Evolutionary conservation across 1,284 basidiomycete genomes (phyloP).

Genomic region (Fomitopsis pinicola): DNA sequence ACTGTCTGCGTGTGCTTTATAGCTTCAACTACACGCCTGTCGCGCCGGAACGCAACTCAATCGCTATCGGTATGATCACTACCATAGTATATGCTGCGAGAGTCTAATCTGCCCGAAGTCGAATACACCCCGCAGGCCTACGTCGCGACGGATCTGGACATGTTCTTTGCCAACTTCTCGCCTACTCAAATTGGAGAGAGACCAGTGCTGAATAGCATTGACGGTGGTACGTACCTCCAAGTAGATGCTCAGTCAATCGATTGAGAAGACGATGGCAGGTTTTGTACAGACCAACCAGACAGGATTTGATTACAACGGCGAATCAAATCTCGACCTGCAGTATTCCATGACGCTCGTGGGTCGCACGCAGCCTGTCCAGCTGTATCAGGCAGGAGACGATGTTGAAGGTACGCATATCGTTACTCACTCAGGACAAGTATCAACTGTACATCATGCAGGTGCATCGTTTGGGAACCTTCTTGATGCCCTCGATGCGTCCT

Average conservation of each 20-base stretch:
- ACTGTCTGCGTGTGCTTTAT: conserved; percentile 12
- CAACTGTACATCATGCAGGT: background rate
- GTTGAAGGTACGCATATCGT: conserved; percentile 14
- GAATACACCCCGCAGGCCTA: conserved; percentile 28
- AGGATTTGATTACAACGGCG: conserved; percentile 38
- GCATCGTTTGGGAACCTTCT: conserved; percentile 13
- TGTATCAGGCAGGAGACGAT: conserved; percentile 11
- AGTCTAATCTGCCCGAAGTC: background rate
- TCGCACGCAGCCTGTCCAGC: conserved; percentile 36
- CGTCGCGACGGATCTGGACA: conserved; percentile 35
- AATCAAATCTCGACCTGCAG: conserved; percentile 48
- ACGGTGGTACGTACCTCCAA: conserved; percentile 35
- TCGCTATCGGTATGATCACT: conserved; percentile 10
- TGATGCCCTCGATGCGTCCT: conserved; percentile 14
- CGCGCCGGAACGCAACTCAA: conserved; percentile 6
- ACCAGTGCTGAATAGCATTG: conserved; percentile 28
- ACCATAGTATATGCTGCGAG: background rate
- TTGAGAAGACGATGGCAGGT: background rate
- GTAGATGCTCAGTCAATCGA: too few relatives aligned
- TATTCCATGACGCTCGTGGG: conserved; percentile 44
- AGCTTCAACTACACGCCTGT: conserved; percentile 11
- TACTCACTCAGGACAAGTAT: background rate
- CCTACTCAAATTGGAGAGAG: conserved; percentile 27
- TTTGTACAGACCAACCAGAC: conserved; percentile 5
- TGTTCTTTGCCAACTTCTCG: conserved; percentile 35